Conservation (phyloP, 2,329 filamentous ascomycete species). For the Alternaria ventricosa region DNA sequence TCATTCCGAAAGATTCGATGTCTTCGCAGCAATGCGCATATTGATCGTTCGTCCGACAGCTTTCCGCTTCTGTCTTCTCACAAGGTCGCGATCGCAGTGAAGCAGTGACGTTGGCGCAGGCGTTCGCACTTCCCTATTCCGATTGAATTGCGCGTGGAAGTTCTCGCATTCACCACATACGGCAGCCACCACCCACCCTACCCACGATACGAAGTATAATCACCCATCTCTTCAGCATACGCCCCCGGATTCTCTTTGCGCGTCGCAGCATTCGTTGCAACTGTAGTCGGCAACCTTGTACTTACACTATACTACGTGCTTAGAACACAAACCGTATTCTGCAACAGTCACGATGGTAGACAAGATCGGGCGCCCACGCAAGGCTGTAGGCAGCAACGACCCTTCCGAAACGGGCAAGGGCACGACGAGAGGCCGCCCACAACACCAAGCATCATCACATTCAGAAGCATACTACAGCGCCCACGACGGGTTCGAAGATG, state of each 20-base stretch:
- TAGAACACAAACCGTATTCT: background rate
- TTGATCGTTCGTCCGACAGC: fast-evolving
- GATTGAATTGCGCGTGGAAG: background rate
- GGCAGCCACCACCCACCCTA: background rate
- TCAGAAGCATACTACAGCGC: background rate
- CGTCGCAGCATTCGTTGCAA: background rate
- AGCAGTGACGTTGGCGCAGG: background rate
- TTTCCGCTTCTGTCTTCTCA: background rate
- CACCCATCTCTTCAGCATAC: background rate
- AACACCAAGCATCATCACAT: background rate
- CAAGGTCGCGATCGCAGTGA: fast-evolving
- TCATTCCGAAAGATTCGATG: no score
- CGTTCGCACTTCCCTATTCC: background rate
- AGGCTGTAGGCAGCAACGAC: slow-evolving; percentile 15
- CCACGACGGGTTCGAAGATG: background rate
- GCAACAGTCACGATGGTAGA: background rate
- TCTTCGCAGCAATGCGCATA: background rate
- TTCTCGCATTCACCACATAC: background rate
- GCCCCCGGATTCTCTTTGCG: no score
- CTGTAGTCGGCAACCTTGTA: background rate
- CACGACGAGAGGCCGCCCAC: background rate
- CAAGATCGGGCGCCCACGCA: background rate
- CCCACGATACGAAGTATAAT: background rate
- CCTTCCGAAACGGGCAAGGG: background rate
- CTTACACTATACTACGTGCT: background rate